A percentile compares a stretch with the other conserved stretches of the same genome.
Evolutionary conservation across 129 eudicot species (phyloP).

Genomic region (Scalesia atractyloides): DNA sequence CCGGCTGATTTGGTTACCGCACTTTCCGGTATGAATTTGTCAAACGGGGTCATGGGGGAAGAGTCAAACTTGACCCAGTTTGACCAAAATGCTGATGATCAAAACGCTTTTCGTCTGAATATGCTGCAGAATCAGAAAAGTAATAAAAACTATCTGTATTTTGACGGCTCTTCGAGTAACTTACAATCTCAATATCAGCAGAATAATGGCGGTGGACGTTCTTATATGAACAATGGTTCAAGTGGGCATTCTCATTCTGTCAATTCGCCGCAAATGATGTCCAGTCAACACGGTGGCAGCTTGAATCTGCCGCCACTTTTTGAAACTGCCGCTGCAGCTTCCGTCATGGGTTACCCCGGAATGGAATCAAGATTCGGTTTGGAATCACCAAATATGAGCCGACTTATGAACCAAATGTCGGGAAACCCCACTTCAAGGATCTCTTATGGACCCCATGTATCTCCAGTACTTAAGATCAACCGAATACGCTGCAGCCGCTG

Average conservation of each 20-base stretch:
- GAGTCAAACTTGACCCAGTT: slow-evolving; percentile 46
- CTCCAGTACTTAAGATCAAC: slow-evolving; percentile 73
- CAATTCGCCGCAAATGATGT: slow-evolving; percentile 64
- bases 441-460: slow-evolving; percentile 74
- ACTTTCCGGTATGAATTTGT: slow-evolving; percentile 71
- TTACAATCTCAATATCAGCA: slow-evolving; percentile 64
- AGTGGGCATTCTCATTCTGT: slow-evolving; percentile 48
- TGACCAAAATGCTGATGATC: slow-evolving; percentile 50
- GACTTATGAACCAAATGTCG: slow-evolving; percentile 58
- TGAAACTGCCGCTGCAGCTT: slow-evolving; percentile 83
- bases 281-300: slow-evolving; percentile 57
- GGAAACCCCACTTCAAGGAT: slow-evolving; percentile 54
- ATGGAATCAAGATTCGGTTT: slow-evolving; percentile 69
- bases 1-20: slow-evolving; percentile 66
- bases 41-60: slow-evolving; percentile 57
- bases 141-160: slow-evolving; percentile 39
- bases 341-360: slow-evolving; percentile 80
- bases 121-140: slow-evolving; percentile 46
- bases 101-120: slow-evolving; percentile 53
- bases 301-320: slow-evolving; percentile 80
- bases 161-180: slow-evolving; percentile 57
- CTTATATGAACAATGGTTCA: slow-evolving; percentile 52
- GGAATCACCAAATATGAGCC: slow-evolving; percentile 56
- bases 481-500: slow-evolving; percentile 71
- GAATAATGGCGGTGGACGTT: slow-evolving; percentile 57